phyloP scores from a whole-genome alignment of 768 basidiomycete species.

The Pulveroboletus sp. region DNA sequence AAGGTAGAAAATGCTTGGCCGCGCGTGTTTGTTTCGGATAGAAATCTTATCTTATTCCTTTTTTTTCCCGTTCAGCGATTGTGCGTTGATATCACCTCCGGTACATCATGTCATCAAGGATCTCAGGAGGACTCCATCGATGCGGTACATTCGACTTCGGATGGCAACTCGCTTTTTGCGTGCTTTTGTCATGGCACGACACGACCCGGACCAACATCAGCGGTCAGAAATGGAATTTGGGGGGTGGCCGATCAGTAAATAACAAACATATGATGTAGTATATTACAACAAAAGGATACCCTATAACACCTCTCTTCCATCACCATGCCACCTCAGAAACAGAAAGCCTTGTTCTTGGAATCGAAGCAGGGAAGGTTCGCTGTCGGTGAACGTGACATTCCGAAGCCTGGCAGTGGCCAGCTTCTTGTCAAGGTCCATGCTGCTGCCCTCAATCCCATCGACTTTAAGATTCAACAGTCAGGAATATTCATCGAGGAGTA shows the following conservation, averaged over 20 bases:
- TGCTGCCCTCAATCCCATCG: slow-evolving; percentile 44
- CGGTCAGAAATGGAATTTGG: slow-evolving; percentile 28
- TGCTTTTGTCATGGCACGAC: slow-evolving; percentile 28
- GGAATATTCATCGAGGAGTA: slow-evolving; percentile 32
- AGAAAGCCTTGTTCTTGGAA: slow-evolving; percentile 29
- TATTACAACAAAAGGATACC: slow-evolving; percentile 4
- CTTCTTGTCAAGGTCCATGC: slow-evolving; percentile 40
- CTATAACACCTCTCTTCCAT: no score
- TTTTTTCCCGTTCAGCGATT: slow-evolving; percentile 20
- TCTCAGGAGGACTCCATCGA: slow-evolving; percentile 28
- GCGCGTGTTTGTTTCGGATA: slow-evolving; percentile 19
- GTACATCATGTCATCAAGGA: slow-evolving; percentile 23
- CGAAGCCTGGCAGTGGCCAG: slow-evolving; percentile 36
- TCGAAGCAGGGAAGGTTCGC: slow-evolving; percentile 28
- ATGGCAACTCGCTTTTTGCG: slow-evolving; percentile 32
- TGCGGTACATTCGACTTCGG: slow-evolving; percentile 29
- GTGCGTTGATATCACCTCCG: slow-evolving; percentile 13
- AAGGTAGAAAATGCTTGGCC: slow-evolving; percentile 28
- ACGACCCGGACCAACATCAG: slow-evolving; percentile 24
- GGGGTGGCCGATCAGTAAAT: slow-evolving; percentile 30
- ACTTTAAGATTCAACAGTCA: slow-evolving; percentile 36
- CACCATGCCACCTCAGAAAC: slow-evolving; percentile 23
- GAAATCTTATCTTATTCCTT: slow-evolving; percentile 22
- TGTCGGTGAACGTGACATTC: slow-evolving; percentile 24
- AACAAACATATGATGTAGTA: slow-evolving; percentile 18